Evolutionary conservation across 768 basidiomycete species (phyloP).

Genomic region (Ramaria sp.): DNA sequence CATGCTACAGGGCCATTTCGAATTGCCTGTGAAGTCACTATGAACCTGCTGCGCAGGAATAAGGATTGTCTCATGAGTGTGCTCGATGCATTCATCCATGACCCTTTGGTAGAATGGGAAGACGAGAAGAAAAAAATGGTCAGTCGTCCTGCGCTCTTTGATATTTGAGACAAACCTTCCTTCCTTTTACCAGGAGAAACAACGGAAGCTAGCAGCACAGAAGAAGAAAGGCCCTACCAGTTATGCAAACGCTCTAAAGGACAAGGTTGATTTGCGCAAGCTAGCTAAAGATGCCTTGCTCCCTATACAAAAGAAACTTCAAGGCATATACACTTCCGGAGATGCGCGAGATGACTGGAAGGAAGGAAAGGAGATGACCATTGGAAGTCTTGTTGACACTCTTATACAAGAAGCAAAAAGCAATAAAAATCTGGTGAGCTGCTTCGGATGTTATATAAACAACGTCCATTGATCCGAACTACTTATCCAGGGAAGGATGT

Average conservation of each 20-base stretch:
- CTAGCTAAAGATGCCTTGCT: conserved; percentile 68
- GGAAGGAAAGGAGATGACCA: conserved; percentile 51
- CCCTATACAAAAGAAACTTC: conserved; percentile 78
- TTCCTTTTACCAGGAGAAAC: conserved; percentile 2
- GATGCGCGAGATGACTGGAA: conserved; percentile 18
- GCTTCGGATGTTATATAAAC: conserved; percentile 15
- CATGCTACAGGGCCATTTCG: conserved; percentile 64
- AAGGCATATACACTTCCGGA: conserved; percentile 50
- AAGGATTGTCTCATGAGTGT: conserved; percentile 92
- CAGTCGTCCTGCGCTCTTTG: not conserved
- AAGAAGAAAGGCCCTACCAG: conserved; percentile 1
- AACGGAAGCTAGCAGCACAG: not conserved
- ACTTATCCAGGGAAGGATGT: conserved; percentile 68
- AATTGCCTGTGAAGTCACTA: conserved; percentile 80
- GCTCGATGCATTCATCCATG: conserved; percentile 92
- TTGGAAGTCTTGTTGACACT: conserved; percentile 81
- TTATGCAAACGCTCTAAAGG: conserved; percentile 2
- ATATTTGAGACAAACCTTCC: not conserved
- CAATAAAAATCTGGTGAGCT: conserved; percentile 51
- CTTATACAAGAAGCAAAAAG: conserved; percentile 85
- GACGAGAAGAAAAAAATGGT: conserved; percentile 57
- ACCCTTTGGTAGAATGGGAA: conserved; percentile 95
- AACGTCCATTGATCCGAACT: conserved; percentile 11
- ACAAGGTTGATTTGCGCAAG: conserved; percentile 39
- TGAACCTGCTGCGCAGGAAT: conserved; percentile 80